phyloP scores from a whole-genome alignment of 1,139 yeast genomes.

The Suhomyces yuchorum region DNA sequence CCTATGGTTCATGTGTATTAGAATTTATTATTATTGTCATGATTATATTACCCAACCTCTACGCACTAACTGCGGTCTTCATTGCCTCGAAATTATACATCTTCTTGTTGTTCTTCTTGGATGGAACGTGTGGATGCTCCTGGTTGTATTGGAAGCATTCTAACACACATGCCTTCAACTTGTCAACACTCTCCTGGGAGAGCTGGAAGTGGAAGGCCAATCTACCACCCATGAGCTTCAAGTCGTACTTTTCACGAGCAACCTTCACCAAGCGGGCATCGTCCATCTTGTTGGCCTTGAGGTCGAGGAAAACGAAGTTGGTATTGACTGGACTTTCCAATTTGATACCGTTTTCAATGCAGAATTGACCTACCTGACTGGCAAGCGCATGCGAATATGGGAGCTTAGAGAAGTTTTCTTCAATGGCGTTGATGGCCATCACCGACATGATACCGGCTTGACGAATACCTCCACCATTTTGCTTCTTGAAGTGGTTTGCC shows the following conservation, averaged over 20 bases:
- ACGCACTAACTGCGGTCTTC: slow-evolving; percentile 12
- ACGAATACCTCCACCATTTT: slow-evolving; percentile 51
- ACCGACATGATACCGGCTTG: slow-evolving; percentile 46
- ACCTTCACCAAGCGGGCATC: slow-evolving; percentile 56
- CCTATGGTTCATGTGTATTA: background rate
- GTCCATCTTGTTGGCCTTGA: slow-evolving; percentile 36
- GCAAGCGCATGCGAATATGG: slow-evolving; percentile 68
- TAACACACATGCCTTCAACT: slow-evolving; percentile 58
- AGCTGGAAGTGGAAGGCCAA: slow-evolving; percentile 87
- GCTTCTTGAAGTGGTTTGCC: slow-evolving; percentile 51
- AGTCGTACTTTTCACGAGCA: slow-evolving; percentile 57
- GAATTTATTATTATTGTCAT: background rate
- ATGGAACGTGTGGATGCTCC: slow-evolving; percentile 29
- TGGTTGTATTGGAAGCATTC: slow-evolving; percentile 55
- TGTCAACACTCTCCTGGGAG: slow-evolving; percentile 64
- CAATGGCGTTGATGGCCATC: slow-evolving; percentile 47
- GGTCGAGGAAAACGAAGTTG: slow-evolving; percentile 46
- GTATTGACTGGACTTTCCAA: slow-evolving; percentile 45
- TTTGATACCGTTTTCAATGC: slow-evolving; percentile 48
- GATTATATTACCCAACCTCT: background rate
- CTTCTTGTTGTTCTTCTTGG: slow-evolving; percentile 29
- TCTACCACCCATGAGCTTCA: slow-evolving; percentile 73
- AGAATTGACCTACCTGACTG: slow-evolving; percentile 62
- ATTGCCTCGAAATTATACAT: slow-evolving; percentile 35
- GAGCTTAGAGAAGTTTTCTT: slow-evolving; percentile 39